A percentile compares a stretch with the other conserved stretches of the same genome.
Evolutionary conservation across 352 stramenopile genomes (phyloP).

Genomic region (Globisporangium radiosum): DNA sequence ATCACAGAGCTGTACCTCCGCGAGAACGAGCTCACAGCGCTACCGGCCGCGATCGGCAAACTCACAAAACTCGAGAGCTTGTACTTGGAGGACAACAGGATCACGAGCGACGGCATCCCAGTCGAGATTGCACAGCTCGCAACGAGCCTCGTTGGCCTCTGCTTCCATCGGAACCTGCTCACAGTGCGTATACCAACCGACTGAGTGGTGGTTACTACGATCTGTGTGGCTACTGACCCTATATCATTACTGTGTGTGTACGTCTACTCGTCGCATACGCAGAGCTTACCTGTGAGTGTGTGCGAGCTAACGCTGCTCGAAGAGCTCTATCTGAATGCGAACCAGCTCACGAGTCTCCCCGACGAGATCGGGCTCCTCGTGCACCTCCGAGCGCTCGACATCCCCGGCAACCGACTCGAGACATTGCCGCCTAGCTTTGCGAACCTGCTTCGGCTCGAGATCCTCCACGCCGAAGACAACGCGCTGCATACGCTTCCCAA

Average conservation of each 20-base stretch:
- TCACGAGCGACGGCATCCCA: conserved; percentile 57
- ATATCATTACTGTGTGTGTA: not conserved
- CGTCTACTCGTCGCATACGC: not conserved
- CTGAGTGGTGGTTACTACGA: not conserved
- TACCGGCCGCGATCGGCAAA: conserved; percentile 46
- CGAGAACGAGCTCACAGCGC: conserved; percentile 56
- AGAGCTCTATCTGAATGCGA: conserved; percentile 84
- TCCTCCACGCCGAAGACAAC: conserved; percentile 79
- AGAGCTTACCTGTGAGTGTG: conserved; percentile 58
- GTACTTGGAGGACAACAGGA: conserved; percentile 83
- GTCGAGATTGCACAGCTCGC: conserved; percentile 36
- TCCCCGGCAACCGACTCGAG: conserved; percentile 63
- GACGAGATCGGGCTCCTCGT: conserved; percentile 67
- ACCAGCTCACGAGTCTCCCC: conserved; percentile 51
- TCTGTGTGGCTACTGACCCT: not conserved
- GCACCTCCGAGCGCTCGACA: conserved; percentile 72
- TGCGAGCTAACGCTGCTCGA: conserved; percentile 62
- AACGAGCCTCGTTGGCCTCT: conserved; percentile 52
- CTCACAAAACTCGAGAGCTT: conserved; percentile 67
- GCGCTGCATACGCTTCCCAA: conserved; percentile 74
- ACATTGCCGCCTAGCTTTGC: conserved; percentile 61
- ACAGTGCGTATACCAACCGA: conserved; percentile 21
- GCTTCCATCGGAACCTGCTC: conserved; percentile 75
- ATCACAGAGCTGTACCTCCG: conserved; percentile 81
- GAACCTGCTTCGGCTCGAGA: conserved; percentile 64